Conservation (phyloP, 1,139 yeast species). For the Suhomyces guaymorum region DNA sequence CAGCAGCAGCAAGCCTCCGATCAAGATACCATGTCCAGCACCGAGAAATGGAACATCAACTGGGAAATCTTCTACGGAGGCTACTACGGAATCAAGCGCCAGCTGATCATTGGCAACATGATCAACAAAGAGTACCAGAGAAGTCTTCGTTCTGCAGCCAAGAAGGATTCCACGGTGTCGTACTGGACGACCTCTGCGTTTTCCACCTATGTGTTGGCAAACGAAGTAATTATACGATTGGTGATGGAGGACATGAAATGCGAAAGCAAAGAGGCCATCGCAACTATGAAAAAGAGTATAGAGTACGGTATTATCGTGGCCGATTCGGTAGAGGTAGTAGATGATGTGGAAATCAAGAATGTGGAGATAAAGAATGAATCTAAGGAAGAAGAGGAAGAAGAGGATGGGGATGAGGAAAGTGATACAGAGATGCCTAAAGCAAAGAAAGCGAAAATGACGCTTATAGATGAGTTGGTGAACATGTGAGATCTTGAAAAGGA, state of each 20-base stretch:
- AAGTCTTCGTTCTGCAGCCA: slow-evolving; percentile 27
- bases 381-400: neutral
- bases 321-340: slow-evolving; percentile 37
- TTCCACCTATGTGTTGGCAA: slow-evolving; percentile 59
- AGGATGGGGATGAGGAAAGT: neutral
- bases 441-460: slow-evolving; percentile 4
- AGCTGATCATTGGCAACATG: slow-evolving; percentile 47
- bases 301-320: slow-evolving; percentile 58
- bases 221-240: slow-evolving; percentile 57
- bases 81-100: slow-evolving; percentile 60
- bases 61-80: slow-evolving; percentile 58
- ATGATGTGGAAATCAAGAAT: slow-evolving; percentile 25
- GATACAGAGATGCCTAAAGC: slow-evolving; percentile 3
- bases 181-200: slow-evolving; percentile 66
- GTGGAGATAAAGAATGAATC: neutral
- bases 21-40: slow-evolving; percentile 45
- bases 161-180: slow-evolving; percentile 44
- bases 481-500: neutral
- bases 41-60: slow-evolving; percentile 49
- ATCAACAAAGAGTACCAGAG: slow-evolving; percentile 31
- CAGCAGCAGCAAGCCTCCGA: slow-evolving; percentile 35
- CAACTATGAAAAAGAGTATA: slow-evolving; percentile 45
- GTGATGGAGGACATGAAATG: slow-evolving; percentile 49
- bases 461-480: slow-evolving; percentile 9
- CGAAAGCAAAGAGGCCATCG: slow-evolving; percentile 44